Evolutionary conservation across 495 filamentous ascomycete species (phyloP).

Genomic region (Lasiosphaeria miniovina): DNA sequence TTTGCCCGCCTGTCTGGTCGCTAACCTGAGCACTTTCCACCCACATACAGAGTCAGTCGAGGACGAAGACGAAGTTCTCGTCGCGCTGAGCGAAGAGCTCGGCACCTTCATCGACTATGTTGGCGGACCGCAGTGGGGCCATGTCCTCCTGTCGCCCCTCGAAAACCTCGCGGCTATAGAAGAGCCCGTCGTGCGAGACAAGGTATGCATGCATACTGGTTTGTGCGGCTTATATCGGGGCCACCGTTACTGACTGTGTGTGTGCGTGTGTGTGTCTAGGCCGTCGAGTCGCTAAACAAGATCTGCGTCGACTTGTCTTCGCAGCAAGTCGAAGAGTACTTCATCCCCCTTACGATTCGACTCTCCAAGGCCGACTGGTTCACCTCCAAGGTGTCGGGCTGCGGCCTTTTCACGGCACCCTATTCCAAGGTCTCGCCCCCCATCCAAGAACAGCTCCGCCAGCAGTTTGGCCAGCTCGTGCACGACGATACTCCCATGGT

Average conservation of each 20-base stretch:
- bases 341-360: slow-evolving; percentile 89
- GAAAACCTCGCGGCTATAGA: slow-evolving; percentile 98
- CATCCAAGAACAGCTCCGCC: slow-evolving; percentile 84
- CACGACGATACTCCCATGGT: slow-evolving; percentile 99
- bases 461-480: slow-evolving; percentile 86
- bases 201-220: slow-evolving; percentile 53
- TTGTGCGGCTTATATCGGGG: neutral
- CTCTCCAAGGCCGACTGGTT: slow-evolving; percentile 99
- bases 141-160: slow-evolving; percentile 92
- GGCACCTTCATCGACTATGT: slow-evolving; percentile 97
- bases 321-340: slow-evolving; percentile 91
- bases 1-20: slow-evolving; percentile 5
- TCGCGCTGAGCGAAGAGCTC: slow-evolving; percentile 92
- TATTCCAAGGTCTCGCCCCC: slow-evolving; percentile 81
- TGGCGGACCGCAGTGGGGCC: slow-evolving; percentile 86
- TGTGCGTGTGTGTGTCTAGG: slow-evolving; percentile 50
- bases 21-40: slow-evolving; percentile 18
- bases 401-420: slow-evolving; percentile 87
- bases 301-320: slow-evolving; percentile 89
- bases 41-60: slow-evolving; percentile 81
- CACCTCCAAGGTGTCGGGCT: slow-evolving; percentile 97
- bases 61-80: slow-evolving; percentile 97
- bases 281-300: slow-evolving; percentile 98
- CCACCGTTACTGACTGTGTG: slow-evolving; percentile 10
- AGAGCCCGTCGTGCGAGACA: slow-evolving; percentile 94